Conservation (phyloP, 306 rosid species). For the Heteromeles arbutifolia region DNA sequence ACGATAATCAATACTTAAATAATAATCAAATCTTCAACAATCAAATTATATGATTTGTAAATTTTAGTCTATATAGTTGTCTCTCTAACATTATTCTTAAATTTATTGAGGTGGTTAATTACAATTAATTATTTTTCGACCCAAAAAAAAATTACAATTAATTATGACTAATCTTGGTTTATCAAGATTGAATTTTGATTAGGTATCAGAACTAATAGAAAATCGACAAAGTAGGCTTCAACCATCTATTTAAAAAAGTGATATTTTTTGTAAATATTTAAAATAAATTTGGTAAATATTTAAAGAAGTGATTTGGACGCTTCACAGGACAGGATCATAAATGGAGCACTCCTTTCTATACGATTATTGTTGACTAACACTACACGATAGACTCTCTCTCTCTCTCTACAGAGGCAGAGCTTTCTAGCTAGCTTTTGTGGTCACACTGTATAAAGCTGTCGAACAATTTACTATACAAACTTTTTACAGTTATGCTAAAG, state of each 20-base stretch:
- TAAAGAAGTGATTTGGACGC: slow-evolving; percentile 15
- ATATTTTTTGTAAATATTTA: background rate
- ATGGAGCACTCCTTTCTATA: slow-evolving; percentile 17
- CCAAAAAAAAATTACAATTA: background rate
- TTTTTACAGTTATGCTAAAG: background rate
- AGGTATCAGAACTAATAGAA: background rate
- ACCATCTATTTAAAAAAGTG: slow-evolving; percentile 3
- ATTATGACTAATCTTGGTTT: slow-evolving; percentile 6
- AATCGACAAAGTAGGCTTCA: background rate
- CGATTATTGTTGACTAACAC: slow-evolving; percentile 9
- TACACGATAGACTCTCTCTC: background rate
- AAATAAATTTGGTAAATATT: background rate
- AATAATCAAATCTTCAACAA: no score
- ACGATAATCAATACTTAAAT: no score
- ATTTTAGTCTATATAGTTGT: no score
- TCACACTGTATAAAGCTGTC: background rate
- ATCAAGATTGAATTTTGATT: slow-evolving; percentile 1
- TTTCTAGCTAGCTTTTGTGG: background rate
- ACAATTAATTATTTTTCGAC: background rate
- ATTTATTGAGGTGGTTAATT: background rate
- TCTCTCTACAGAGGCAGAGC: background rate
- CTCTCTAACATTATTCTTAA: no score
- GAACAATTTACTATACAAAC: background rate
- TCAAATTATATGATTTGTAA: no score
- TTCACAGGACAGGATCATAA: background rate